Evolutionary conservation across 78 protist genomes (phyloP).

Genomic region (Thecamonas trahens): DNA sequence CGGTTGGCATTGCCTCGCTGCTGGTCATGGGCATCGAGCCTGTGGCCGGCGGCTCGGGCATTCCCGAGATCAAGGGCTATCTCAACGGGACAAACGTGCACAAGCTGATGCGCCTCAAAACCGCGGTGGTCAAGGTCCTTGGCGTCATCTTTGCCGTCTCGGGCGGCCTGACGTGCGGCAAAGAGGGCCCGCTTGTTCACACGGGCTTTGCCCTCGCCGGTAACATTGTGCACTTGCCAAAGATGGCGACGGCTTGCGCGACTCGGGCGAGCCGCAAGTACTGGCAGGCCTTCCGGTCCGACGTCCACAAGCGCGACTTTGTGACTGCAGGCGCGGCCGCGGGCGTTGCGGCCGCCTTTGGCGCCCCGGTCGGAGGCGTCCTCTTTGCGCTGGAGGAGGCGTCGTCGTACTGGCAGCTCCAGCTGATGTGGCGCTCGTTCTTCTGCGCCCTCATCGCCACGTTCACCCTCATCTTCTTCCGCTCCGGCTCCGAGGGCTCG

Average conservation of each 20-base stretch:
- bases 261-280: background rate
- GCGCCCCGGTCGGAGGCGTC: conserved; percentile 85
- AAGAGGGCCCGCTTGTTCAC: conserved; percentile 88
- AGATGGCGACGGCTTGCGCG: too few relatives aligned
- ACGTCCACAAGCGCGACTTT: conserved; percentile 65
- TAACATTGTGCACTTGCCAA: too few relatives aligned
- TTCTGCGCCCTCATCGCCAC: conserved; percentile 22
- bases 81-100: conserved; percentile 43
- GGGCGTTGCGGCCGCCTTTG: conserved; percentile 87
- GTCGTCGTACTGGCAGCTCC: conserved; percentile 59
- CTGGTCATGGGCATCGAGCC: conserved; percentile 45
- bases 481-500: background rate
- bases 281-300: conserved; percentile 25
- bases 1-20: conserved; percentile 20
- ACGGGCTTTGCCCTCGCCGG: too few relatives aligned
- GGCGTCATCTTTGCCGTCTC: conserved; percentile 61
- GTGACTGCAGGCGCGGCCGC: conserved; percentile 87
- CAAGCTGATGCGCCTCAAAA: conserved; percentile 31
- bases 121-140: conserved; percentile 49
- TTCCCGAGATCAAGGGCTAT: conserved; percentile 78
- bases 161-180: conserved; percentile 39
- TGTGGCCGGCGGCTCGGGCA: conserved; percentile 62
- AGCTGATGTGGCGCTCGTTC: conserved; percentile 74
- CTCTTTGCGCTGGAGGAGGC: conserved; percentile 81
- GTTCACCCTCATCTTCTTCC: background rate